Conservation (phyloP, 2,329 filamentous ascomycete species). For the Fusarium palustre region DNA sequence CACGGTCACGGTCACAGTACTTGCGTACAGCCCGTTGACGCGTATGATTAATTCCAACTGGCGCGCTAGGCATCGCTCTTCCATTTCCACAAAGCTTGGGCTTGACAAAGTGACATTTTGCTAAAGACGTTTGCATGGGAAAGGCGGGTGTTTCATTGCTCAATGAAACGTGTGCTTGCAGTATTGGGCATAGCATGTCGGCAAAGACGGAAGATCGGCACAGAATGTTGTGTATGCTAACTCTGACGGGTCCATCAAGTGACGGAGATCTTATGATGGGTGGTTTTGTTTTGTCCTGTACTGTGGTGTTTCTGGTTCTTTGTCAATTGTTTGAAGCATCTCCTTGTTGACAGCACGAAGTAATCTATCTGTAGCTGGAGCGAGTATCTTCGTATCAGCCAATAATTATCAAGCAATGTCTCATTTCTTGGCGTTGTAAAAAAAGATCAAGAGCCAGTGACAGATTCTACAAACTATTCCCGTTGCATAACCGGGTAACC, state of each 20-base stretch:
- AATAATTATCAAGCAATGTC: conserved; percentile 12
- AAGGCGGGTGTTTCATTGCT: conserved; percentile 20
- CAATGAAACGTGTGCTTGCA: conserved; percentile 33
- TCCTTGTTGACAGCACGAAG: neutral
- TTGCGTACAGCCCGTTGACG: neutral
- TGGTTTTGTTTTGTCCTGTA: neutral
- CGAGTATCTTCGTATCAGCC: neutral
- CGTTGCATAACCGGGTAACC: conserved; percentile 41
- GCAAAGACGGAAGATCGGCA: conserved; percentile 43
- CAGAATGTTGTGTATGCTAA: conserved; percentile 9
- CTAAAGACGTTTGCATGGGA: neutral
- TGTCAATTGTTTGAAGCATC: neutral
- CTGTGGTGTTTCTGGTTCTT: neutral
- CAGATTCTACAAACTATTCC: conserved; percentile 31
- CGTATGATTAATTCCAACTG: neutral
- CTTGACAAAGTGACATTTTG: conserved; percentile 7
- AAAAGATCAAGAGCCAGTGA: conserved; percentile 9
- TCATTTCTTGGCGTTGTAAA: conserved; percentile 14
- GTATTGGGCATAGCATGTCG: conserved; percentile 29
- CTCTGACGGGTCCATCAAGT: conserved; percentile 1
- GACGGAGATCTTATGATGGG: neutral
- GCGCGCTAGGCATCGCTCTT: neutral
- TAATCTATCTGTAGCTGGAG: neutral
- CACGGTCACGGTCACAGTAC: neutral
- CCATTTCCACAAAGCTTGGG: neutral